A percentile compares a stretch with the other conserved stretches of the same genome.
Evolutionary conservation across 495 filamentous ascomycete genomes (phyloP).

Genomic region (Aspergillus ostianus): DNA sequence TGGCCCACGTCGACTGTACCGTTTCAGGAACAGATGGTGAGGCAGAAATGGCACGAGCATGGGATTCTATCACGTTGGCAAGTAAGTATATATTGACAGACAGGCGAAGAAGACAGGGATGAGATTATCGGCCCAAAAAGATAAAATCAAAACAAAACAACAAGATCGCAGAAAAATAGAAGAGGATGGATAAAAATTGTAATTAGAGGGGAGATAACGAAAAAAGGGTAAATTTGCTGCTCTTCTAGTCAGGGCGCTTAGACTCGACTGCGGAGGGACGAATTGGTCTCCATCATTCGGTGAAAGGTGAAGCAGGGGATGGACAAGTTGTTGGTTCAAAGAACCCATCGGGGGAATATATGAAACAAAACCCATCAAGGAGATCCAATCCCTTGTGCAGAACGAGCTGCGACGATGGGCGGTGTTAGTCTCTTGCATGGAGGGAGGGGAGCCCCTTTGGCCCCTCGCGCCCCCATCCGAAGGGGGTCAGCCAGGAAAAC

Average conservation of each 20-base stretch:
- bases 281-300: not conserved
- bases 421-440: conserved; percentile 7
- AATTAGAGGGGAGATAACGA: not conserved
- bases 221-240: conserved; percentile 4
- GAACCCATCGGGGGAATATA: conserved; percentile 10
- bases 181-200: not conserved
- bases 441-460: conserved; percentile 4
- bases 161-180: conserved; percentile 1
- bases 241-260: conserved; percentile 7
- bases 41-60: conserved; percentile 9
- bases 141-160: conserved; percentile 3
- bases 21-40: conserved; percentile 22
- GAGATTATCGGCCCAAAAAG: not conserved
- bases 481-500: not conserved
- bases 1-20: conserved; percentile 3
- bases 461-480: not conserved
- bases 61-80: not conserved
- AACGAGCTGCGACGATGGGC: conserved; percentile 3
- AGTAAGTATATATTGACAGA: not conserved
- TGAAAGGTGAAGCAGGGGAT: conserved; percentile 13
- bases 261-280: not conserved
- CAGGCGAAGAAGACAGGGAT: not conserved
- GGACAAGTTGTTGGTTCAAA: conserved; percentile 2
- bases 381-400: conserved; percentile 12
- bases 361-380: conserved; percentile 19